Base-by-base conservation (phyloP, 2,329 filamentous ascomycete species). In the Parascedosporium putredinis region DNA sequence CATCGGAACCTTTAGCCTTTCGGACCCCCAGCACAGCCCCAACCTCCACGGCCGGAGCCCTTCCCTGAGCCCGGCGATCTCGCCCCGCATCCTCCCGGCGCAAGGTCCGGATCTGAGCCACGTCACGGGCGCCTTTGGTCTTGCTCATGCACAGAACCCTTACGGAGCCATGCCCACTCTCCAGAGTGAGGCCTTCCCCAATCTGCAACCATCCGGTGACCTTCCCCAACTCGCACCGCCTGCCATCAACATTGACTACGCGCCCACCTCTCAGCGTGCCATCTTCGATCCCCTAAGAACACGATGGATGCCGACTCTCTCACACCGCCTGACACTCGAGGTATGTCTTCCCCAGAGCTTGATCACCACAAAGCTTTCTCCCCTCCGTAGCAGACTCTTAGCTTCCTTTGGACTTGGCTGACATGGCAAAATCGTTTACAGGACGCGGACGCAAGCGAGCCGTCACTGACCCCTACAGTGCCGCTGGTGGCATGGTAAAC, bases 191-290 rank as follows among this genome's bases (percentile, higher is more conserved):
- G 68, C 75, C 6, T 82, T 81, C 56, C 74, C 77, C 5, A 63
- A 69, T 25, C 64, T 80, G 12, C 62, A 62, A 16, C 68, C 72
- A 50, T 68, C 72, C 22, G 63, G 67, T 25, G 85, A 90, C 51
- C 77, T 86, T 62, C 78, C 80, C 5, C 81, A 86, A 56, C 93
- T 95, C 83, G 85, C 84, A 3, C 87, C 90, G n/a, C 90, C 90
- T 0, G 87, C 90, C 47, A 96, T 96, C 66, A 95, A 93, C 61
- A 93, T 96, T 58, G 87, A 95, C 62, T 89, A 88, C 64, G 90
- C 89, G 14, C 90, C 90, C 22, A 83, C 83, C 79, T 85, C 57
- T 56, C 24, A 58, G 55, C 29, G 49, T 56, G 27, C 67, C 66
- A 50, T 62, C 65, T 44, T 47, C 50, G 79, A 79, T 58, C 76